Evolutionary conservation across 495 filamentous ascomycete species (phyloP), one percentile per base, ranked within the genome.

Genomic region (Penicillium coprophilum): DNA sequence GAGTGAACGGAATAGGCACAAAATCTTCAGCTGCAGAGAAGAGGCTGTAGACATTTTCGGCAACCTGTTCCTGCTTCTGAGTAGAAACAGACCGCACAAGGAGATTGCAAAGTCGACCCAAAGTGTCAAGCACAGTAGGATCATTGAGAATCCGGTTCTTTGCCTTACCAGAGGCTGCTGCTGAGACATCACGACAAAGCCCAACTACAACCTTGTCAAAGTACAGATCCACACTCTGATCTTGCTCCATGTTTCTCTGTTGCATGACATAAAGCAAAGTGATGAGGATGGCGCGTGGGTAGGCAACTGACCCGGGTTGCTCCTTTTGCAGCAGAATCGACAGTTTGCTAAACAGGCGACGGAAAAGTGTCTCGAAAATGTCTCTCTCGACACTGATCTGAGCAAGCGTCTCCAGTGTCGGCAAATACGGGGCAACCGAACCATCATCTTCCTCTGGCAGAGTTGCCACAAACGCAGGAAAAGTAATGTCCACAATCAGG

Each of bases 401-500:
- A 4, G 87, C 87, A 46, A 91, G 76, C 1, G 74, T 84, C 62
- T 89, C 87, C 15, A 91, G 69, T 1, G 84, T 85, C 4, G 79
- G 65, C n/a, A 81, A 46, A 61, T 87, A 88, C 4, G 63, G 58
- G 19, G 63, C 60, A 28, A 70, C 72, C 0, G 64, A 63, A 10
- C 74, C 72, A 24, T 78, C 69, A 48, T 80, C 80, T 21, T 71
- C 69, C 45, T 89, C 86, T 4, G 87, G 87, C 2, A 91, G 72
- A 27, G 81, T 80, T 1, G 87, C 87, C 73, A 90, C 82, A 62
- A 91, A 89, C 10, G 83, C 83, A 13, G 87, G 87, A 68, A 91
- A 85, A 0, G 87, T 87, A 30, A 85, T 85, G 47, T 89, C 80
- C 69, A 88, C 82, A 19, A 91, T 84, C 23, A 87, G 66, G n/a